These are phyloP conservation scores for Microdochium paspali DNA, from an alignment of 2,329 filamentous ascomycete genomes.

Conservation along the genomic window DNA sequence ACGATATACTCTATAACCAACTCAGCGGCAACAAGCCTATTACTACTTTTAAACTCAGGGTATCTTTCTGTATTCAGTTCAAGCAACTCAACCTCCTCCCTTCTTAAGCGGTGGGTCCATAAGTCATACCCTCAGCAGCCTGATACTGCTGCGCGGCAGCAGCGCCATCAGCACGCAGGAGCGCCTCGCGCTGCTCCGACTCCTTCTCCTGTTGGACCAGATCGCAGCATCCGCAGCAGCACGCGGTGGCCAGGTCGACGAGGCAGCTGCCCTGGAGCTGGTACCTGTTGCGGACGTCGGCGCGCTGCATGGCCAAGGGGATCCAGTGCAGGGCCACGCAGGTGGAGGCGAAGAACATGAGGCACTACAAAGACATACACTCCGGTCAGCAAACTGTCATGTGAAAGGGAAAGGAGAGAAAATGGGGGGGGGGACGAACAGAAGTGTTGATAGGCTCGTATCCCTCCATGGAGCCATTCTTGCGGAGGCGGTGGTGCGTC, in stretches of 20 bases:
- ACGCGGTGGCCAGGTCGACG: slow-evolving; percentile 29
- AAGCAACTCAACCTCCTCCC: too few relatives aligned
- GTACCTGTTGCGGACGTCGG: slow-evolving; percentile 33
- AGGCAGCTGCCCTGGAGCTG: slow-evolving; percentile 33
- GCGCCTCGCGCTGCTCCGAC: slow-evolving; percentile 23
- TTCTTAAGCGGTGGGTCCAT: not conserved
- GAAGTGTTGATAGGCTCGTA: slow-evolving; percentile 37
- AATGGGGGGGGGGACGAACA: slow-evolving; percentile 20
- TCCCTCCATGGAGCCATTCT: slow-evolving; percentile 27
- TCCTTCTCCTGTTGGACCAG: slow-evolving; percentile 39
- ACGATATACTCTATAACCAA: too few relatives aligned
- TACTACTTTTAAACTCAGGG: too few relatives aligned
- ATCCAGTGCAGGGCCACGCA: slow-evolving; percentile 32
- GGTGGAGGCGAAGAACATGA: slow-evolving; percentile 29
- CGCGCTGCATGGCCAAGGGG: slow-evolving; percentile 33
- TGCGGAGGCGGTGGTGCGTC: slow-evolving; percentile 32
- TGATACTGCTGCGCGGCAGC: not conserved
- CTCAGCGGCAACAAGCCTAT: too few relatives aligned
- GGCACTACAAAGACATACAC: slow-evolving; percentile 19
- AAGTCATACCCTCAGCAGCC: not conserved
- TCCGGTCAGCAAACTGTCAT: not conserved
- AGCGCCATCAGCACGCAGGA: not conserved
- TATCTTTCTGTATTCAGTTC: too few relatives aligned
- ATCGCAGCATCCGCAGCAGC: slow-evolving; percentile 35
- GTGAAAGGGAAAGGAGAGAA: not conserved